These are phyloP conservation scores for Colletotrichum sp. DNA, from an alignment of 2,329 filamentous ascomycete species.

Conservation along the genomic window DNA sequence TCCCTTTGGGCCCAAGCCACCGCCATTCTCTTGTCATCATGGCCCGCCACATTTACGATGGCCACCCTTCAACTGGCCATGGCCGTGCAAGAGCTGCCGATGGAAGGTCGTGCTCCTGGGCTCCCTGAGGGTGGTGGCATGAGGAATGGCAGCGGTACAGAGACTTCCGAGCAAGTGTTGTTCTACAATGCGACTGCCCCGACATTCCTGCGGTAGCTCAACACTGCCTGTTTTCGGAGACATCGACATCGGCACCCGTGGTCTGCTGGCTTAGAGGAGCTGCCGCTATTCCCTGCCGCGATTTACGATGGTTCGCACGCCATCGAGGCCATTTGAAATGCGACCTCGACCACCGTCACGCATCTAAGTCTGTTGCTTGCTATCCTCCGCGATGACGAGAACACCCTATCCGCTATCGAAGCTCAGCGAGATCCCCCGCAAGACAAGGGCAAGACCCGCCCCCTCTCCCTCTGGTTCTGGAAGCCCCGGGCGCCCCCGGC, in stretches of 20 bases:
- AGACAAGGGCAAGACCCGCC: not conserved
- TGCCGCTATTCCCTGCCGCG: not conserved
- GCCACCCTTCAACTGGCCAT: not conserved
- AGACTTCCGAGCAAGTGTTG: not conserved
- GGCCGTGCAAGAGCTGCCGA: not conserved
- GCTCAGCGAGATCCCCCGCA: not conserved
- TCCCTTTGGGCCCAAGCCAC: not conserved
- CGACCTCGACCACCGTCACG: not conserved
- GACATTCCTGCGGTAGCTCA: not conserved
- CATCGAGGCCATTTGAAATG: not conserved
- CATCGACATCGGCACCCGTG: not conserved
- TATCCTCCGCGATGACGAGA: not conserved
- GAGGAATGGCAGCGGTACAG: not conserved
- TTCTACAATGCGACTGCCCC: not conserved
- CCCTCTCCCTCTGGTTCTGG: not conserved
- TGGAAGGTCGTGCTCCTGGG: not conserved
- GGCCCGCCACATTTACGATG: not conserved
- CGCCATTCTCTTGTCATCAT: not conserved
- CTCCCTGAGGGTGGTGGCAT: not conserved
- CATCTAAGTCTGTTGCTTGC: not conserved
- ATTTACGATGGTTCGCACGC: not conserved
- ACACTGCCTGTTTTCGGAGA: not conserved
- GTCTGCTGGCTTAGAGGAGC: not conserved
- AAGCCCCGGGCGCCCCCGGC: not conserved
- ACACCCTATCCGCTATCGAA: not conserved